Percentiles rank a stretch among this genome's conserved stretches.
Conservation (phyloP, 768 basidiomycete species). For the Amanita rubescens region DNA sequence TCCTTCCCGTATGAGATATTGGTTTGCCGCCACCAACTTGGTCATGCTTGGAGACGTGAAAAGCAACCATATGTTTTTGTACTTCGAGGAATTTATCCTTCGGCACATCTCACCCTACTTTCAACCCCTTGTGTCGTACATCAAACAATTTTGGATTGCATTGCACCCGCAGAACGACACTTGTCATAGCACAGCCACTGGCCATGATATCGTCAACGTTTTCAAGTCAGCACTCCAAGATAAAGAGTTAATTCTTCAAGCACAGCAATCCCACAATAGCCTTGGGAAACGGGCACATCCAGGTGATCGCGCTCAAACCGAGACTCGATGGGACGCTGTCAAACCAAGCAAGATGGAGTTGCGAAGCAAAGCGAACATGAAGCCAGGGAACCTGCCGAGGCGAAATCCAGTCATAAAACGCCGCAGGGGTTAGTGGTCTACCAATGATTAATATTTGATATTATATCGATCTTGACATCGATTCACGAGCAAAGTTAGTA, state of each 20-base stretch:
- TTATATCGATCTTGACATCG: too few relatives aligned
- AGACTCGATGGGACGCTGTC: too few relatives aligned
- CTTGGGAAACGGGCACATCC: not conserved
- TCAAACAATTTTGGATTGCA: not conserved
- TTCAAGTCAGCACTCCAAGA: not conserved
- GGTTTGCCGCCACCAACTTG: not conserved
- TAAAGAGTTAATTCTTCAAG: not conserved
- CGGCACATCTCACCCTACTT: too few relatives aligned
- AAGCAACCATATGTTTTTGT: not conserved
- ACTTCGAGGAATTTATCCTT: not conserved
- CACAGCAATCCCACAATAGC: not conserved
- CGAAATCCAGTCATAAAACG: too few relatives aligned
- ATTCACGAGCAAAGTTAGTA: too few relatives aligned
- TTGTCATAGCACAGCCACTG: not conserved
- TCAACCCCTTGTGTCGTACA: not conserved
- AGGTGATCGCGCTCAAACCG: not conserved
- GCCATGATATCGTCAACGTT: not conserved
- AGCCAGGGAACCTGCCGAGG: too few relatives aligned
- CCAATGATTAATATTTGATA: too few relatives aligned
- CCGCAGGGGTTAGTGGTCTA: too few relatives aligned
- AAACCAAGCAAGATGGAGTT: too few relatives aligned
- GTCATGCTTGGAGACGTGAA: not conserved
- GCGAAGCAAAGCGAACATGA: too few relatives aligned
- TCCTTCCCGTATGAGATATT: not conserved
- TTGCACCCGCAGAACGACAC: not conserved